Percentiles rank a stretch among this genome's conserved stretches.
phyloP scores from a whole-genome alignment of 768 basidiomycete species.

The Cyclocybe aegerita region DNA sequence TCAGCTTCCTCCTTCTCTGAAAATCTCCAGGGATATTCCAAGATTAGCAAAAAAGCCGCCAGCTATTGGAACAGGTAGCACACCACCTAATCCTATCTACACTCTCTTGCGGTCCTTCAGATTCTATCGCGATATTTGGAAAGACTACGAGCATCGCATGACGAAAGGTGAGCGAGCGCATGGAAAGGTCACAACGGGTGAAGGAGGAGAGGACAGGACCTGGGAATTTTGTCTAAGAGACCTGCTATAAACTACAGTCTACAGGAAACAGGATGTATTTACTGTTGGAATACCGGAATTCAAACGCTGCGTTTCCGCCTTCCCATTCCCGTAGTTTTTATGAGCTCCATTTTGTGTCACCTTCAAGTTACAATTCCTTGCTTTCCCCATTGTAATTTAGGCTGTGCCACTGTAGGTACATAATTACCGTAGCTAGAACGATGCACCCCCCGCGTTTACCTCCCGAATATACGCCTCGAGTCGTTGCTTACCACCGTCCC shows the following conservation, averaged over 20 bases:
- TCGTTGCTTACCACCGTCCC: too few relatives aligned
- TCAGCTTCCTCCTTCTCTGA: slow-evolving; percentile 3
- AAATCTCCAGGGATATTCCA: slow-evolving; percentile 63
- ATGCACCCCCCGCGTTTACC: too few relatives aligned
- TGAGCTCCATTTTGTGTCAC: too few relatives aligned
- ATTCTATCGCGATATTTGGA: slow-evolving; percentile 71
- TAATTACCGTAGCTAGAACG: too few relatives aligned
- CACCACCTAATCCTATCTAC: slow-evolving; percentile 64
- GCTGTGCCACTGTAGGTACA: too few relatives aligned
- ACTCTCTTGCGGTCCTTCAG: slow-evolving; percentile 74
- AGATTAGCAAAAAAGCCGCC: slow-evolving; percentile 76
- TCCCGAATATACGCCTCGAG: too few relatives aligned
- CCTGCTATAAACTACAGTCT: neutral
- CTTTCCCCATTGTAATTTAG: too few relatives aligned
- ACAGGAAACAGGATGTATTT: neutral
- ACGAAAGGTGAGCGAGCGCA: slow-evolving; percentile 82
- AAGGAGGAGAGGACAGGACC: slow-evolving; percentile 77
- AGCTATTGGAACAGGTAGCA: slow-evolving; percentile 41
- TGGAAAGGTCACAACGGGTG: slow-evolving; percentile 65
- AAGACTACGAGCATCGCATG: slow-evolving; percentile 91
- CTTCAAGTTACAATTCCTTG: too few relatives aligned
- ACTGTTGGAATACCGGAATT: too few relatives aligned
- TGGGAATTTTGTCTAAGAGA: slow-evolving; percentile 79
- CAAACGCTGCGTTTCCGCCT: too few relatives aligned
- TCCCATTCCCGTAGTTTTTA: too few relatives aligned